A percentile compares a stretch with the other conserved stretches of the same genome.
Evolutionary conservation across 345 rosid species (phyloP).

Genomic region (Linum trigynum): DNA sequence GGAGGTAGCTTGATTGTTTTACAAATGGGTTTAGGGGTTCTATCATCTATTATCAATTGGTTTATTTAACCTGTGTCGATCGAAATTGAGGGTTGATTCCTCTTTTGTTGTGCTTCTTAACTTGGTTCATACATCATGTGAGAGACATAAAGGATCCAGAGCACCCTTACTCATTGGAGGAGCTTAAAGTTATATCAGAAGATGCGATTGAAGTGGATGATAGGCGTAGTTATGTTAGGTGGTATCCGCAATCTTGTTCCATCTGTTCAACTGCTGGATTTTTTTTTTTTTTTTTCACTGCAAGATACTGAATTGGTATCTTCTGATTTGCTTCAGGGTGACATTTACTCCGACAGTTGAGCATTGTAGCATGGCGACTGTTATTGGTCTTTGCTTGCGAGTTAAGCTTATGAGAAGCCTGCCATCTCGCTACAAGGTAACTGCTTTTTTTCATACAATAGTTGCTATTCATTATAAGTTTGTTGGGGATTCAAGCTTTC

Average conservation of each 20-base stretch:
- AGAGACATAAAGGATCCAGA: conserved; percentile 96
- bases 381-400: conserved; percentile 85
- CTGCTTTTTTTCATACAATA: neutral
- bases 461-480: neutral
- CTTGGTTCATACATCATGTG: conserved; percentile 48
- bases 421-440: conserved; percentile 89
- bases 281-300: neutral
- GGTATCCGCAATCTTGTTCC: neutral
- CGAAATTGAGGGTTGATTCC: neutral
- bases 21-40: neutral
- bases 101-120: conserved; percentile 24
- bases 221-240: conserved; percentile 58
- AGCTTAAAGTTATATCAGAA: conserved; percentile 90
- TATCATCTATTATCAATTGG: neutral
- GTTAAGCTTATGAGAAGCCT: conserved; percentile 85
- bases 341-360: conserved; percentile 92
- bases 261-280: too few species aligned
- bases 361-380: conserved; percentile 86
- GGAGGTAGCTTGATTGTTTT: neutral
- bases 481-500: neutral
- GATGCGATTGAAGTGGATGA: conserved; percentile 85
- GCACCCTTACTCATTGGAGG: conserved; percentile 87
- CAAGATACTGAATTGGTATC: neutral
- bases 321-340: conserved; percentile 36
- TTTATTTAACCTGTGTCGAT: neutral